These are phyloP conservation scores for Syzygium aqueum DNA, from an alignment of 345 rosid species.

Conservation along the genomic window DNA sequence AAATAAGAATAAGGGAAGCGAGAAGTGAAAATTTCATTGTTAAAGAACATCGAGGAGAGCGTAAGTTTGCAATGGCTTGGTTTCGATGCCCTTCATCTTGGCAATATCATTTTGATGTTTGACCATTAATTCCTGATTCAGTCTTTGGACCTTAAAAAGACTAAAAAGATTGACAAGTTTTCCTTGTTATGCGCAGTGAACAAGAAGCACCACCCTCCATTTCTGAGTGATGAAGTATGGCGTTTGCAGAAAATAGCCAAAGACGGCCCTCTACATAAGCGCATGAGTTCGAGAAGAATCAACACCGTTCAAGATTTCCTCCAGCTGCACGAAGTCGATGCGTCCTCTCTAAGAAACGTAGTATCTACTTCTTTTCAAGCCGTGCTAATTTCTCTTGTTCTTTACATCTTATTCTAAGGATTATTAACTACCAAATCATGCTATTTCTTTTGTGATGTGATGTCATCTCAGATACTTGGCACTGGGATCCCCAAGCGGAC, in stretches of 20 bases:
- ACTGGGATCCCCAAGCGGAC: conserved; percentile 23
- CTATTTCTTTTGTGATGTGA: not conserved
- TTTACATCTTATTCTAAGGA: not conserved
- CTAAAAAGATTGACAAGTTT: not conserved
- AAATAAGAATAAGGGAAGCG: not conserved
- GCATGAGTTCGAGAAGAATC: conserved; percentile 6
- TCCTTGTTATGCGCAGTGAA: conserved; percentile 3
- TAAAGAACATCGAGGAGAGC: conserved; percentile 33
- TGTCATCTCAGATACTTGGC: conserved; percentile 34
- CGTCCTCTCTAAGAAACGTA: conserved; percentile 24
- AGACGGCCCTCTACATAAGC: conserved; percentile 15
- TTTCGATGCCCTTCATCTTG: not conserved
- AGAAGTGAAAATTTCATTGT: conserved; percentile 24
- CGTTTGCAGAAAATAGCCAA: conserved; percentile 30
- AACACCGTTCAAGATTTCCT: conserved; percentile 17
- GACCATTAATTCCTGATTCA: too few species aligned
- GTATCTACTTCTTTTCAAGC: not conserved
- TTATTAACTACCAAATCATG: not conserved
- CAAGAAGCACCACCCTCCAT: conserved; percentile 35
- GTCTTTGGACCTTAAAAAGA: too few species aligned
- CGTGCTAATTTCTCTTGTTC: not conserved
- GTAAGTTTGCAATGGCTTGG: conserved; percentile 4
- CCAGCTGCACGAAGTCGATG: conserved; percentile 4
- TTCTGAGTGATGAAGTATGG: conserved; percentile 25
- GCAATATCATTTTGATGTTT: not conserved